These are phyloP conservation scores for Aspergillus ochraceoroseus DNA, from an alignment of 2,329 filamentous ascomycete species.

Conservation along the genomic window DNA sequence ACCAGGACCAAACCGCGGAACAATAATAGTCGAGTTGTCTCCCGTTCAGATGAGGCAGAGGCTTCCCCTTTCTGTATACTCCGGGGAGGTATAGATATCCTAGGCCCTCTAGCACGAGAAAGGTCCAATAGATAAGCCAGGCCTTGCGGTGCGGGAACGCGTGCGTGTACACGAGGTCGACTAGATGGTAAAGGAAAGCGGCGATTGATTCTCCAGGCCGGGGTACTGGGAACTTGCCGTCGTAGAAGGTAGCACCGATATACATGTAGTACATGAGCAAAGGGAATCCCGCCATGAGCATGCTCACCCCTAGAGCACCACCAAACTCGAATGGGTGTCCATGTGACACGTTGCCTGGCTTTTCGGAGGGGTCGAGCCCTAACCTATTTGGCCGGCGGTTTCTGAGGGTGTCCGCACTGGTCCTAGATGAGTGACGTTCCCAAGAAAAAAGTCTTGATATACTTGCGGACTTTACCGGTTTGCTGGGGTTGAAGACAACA, in stretches of 20 bases:
- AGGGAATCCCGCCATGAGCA: slow-evolving; percentile 87
- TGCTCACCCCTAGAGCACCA: slow-evolving; percentile 66
- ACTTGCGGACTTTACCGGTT: not conserved
- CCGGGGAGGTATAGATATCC: slow-evolving; percentile 84
- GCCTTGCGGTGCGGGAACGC: slow-evolving; percentile 76
- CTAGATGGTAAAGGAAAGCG: slow-evolving; percentile 68
- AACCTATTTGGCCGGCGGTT: slow-evolving; percentile 4
- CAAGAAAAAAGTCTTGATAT: not conserved
- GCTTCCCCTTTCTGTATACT: slow-evolving; percentile 80
- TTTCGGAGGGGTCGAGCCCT: not conserved
- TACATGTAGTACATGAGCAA: slow-evolving; percentile 98
- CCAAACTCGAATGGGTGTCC: slow-evolving; percentile 65
- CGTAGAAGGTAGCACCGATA: slow-evolving; percentile 87
- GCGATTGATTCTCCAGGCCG: slow-evolving; percentile 57
- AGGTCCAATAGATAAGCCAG: slow-evolving; percentile 92
- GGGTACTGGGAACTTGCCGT: slow-evolving; percentile 70
- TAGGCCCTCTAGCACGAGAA: slow-evolving; percentile 74
- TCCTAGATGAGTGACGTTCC: too few relatives aligned
- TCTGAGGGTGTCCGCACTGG: not conserved
- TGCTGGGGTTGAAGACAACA: not conserved
- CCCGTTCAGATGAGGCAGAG: slow-evolving; percentile 71
- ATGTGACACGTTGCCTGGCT: not conserved
- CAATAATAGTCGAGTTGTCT: slow-evolving; percentile 90
- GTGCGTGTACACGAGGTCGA: slow-evolving; percentile 67
- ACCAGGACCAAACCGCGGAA: slow-evolving; percentile 80